These are phyloP conservation scores for Mycena polygramma DNA, from an alignment of 768 basidiomycete genomes.

Conservation along the genomic window DNA sequence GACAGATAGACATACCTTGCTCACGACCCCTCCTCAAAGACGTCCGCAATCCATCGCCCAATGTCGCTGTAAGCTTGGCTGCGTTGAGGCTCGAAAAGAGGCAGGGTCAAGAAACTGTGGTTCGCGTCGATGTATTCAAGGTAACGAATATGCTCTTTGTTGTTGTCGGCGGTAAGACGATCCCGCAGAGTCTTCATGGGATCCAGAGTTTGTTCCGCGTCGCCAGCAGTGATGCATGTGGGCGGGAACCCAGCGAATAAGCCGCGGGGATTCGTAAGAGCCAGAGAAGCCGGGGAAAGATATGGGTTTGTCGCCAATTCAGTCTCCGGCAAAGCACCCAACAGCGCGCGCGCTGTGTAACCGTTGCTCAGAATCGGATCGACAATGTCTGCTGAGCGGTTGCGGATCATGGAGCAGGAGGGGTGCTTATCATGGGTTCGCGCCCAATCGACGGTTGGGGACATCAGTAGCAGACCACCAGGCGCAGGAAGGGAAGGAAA, in stretches of 20 bases:
- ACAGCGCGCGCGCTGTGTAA: conserved; percentile 15
- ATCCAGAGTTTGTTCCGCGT: conserved; percentile 50
- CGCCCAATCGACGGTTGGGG: conserved; percentile 43
- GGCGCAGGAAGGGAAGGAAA: conserved; percentile 38
- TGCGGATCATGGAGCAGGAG: conserved; percentile 28
- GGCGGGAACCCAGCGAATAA: conserved; percentile 45
- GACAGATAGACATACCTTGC: no score
- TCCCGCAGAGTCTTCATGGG: conserved; percentile 41
- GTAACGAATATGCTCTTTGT: conserved; percentile 3
- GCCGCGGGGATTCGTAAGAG: not conserved
- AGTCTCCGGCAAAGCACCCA: conserved; percentile 16
- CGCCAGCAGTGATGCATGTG: conserved; percentile 53
- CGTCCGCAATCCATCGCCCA: not conserved
- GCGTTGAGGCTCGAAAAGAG: not conserved
- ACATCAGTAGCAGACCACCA: conserved; percentile 50
- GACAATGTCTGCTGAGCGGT: conserved; percentile 22
- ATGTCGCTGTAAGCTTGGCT: not conserved
- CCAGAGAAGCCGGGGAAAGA: conserved; percentile 32
- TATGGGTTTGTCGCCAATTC: conserved; percentile 29
- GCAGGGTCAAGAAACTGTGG: not conserved
- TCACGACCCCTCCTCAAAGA: no score
- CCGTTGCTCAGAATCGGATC: conserved; percentile 11
- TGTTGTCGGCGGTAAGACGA: conserved; percentile 49
- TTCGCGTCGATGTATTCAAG: not conserved
- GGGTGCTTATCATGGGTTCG: not conserved